A percentile compares a stretch with the other conserved stretches of the same genome.
These are phyloP conservation scores for Arthrobotrys sphaeroides DNA, from an alignment of 2,329 filamentous ascomycete species.

Conservation along the genomic window DNA sequence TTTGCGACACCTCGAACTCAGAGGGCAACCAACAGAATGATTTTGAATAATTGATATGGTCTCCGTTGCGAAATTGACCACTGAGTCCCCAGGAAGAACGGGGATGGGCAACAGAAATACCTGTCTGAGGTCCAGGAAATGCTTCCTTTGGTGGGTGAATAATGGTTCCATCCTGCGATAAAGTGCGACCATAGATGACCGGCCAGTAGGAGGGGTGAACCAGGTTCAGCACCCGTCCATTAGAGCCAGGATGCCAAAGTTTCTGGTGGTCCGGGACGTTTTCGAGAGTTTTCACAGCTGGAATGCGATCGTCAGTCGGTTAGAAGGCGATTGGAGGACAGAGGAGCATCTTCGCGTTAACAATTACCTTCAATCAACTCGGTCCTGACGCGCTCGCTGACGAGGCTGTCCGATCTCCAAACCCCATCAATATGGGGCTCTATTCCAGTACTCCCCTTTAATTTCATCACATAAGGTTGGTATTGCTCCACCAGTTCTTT, in stretches of 20 bases:
- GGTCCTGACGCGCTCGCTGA: too few species aligned
- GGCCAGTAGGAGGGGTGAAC: conserved; percentile 73
- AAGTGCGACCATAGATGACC: conserved; percentile 64
- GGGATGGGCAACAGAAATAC: background rate
- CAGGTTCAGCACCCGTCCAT: conserved; percentile 69
- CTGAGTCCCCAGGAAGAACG: too few species aligned
- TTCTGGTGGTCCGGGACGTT: conserved; percentile 64
- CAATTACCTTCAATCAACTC: too few species aligned
- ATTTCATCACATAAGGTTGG: too few species aligned
- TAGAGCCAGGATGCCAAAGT: conserved; percentile 71
- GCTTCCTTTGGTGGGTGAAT: background rate
- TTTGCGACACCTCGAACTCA: conserved; percentile 34
- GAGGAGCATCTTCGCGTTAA: too few species aligned
- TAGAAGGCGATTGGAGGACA: too few species aligned
- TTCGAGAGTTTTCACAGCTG: conserved; percentile 65
- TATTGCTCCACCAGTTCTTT: too few species aligned
- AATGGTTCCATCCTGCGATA: background rate
- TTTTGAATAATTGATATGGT: conserved; percentile 12
- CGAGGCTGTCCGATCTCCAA: too few species aligned
- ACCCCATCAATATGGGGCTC: too few species aligned
- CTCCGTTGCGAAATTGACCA: background rate
- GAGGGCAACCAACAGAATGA: conserved; percentile 44
- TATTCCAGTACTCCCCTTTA: too few species aligned
- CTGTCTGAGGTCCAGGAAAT: too few species aligned
- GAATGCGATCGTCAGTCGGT: too few species aligned